A percentile compares a stretch with the other conserved stretches of the same genome.
Evolutionary conservation across 179 eudicot genomes (phyloP).

Genomic region (Vitellaria paradoxa): DNA sequence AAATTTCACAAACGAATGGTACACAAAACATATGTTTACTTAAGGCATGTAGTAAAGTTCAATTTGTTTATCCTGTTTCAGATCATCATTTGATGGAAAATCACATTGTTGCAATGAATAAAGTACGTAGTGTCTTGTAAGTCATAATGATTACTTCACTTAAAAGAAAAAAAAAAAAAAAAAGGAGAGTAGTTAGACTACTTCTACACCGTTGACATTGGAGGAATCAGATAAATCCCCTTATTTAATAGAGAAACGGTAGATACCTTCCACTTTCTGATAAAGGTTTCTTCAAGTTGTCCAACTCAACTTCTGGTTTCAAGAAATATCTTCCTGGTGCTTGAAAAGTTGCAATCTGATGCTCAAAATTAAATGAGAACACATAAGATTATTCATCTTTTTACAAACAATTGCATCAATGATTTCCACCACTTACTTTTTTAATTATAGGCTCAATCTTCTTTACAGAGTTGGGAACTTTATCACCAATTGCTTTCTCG

Average conservation of each 20-base stretch:
- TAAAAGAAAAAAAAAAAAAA: background rate
- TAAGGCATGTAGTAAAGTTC: background rate
- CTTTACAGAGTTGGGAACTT: constrained; percentile 48
- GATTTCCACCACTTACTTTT: constrained; percentile 47
- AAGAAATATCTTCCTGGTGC: constrained; percentile 76
- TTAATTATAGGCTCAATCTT: constrained; percentile 75
- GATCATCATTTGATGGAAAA: background rate
- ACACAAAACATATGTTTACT: background rate
- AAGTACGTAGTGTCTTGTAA: background rate
- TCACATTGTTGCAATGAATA: background rate
- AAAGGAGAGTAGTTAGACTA: background rate
- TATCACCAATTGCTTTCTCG: constrained; percentile 86
- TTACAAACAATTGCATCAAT: constrained; percentile 8
- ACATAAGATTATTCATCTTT: constrained; percentile 13
- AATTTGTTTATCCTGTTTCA: background rate
- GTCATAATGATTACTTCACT: background rate
- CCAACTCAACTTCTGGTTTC: constrained; percentile 69
- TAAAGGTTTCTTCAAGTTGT: constrained; percentile 44
- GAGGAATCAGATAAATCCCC: background rate
- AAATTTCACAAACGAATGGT: background rate
- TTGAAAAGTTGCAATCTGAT: constrained; percentile 77
- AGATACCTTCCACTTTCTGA: constrained; percentile 64
- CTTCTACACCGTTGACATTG: background rate
- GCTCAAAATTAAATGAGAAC: constrained; percentile 29
- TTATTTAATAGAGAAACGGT: background rate